phyloP scores from a whole-genome alignment of 257 asterid genomes.

The Lycium ferocissimum region DNA sequence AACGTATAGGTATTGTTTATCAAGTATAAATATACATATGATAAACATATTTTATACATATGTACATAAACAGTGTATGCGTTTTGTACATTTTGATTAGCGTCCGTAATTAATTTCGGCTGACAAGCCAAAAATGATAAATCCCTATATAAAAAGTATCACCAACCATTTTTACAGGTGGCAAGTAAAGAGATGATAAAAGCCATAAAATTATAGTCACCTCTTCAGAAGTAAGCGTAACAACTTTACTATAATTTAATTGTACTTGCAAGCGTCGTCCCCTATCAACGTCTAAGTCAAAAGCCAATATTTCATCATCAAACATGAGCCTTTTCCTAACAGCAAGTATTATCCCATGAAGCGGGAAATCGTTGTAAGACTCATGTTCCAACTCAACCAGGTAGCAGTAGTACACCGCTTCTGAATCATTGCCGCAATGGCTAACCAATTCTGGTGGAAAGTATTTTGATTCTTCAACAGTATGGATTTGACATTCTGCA shows the following conservation, averaged over 20 bases:
- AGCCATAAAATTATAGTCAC: slow-evolving; percentile 39
- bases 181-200: not conserved
- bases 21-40: too few species aligned
- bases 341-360: slow-evolving; percentile 60
- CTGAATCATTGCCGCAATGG: slow-evolving; percentile 28
- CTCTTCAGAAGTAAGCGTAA: slow-evolving; percentile 48
- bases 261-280: slow-evolving; percentile 48
- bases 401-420: slow-evolving; percentile 52
- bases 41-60: too few species aligned
- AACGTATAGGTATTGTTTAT: too few species aligned
- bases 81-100: too few species aligned
- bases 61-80: too few species aligned
- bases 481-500: slow-evolving; percentile 50
- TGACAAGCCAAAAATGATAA: too few species aligned
- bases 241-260: slow-evolving; percentile 42
- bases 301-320: slow-evolving; percentile 41
- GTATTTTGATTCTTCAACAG: slow-evolving; percentile 51
- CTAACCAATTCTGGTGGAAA: slow-evolving; percentile 70
- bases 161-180: not conserved
- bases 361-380: slow-evolving; percentile 47
- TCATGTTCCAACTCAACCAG: slow-evolving; percentile 50
- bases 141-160: not conserved
- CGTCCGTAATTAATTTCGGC: too few species aligned
- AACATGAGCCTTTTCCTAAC: slow-evolving; percentile 51
- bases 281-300: slow-evolving; percentile 61